A percentile compares a stretch with the other conserved stretches of the same genome.
Conservation (phyloP, 768 basidiomycete genomes). For the Rhizopogon vinicolor region DNA sequence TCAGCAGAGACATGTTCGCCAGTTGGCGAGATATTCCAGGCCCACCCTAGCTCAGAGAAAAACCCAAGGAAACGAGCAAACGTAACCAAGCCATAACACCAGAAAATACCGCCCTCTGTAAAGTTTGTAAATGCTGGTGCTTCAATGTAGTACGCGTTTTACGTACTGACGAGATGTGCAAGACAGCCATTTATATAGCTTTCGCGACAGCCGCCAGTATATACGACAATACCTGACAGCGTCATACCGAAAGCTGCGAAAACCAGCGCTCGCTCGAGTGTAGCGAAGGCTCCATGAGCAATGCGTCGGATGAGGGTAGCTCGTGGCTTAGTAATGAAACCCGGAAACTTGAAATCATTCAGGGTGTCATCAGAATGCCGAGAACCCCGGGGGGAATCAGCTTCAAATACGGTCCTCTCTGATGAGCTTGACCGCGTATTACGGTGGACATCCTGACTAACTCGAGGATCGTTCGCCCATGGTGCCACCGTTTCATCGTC, state of each 20-base stretch:
- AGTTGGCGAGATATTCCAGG: slow-evolving; percentile 78
- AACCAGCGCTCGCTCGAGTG: slow-evolving; percentile 60
- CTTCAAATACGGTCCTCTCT: slow-evolving; percentile 49
- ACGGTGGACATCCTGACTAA: slow-evolving; percentile 11
- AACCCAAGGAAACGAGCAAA: slow-evolving; percentile 96
- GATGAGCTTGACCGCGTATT: slow-evolving; percentile 43
- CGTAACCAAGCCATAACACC: slow-evolving; percentile 82
- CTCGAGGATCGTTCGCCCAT: slow-evolving; percentile 43
- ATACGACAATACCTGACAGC: slow-evolving; percentile 70
- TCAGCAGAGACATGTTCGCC: slow-evolving; percentile 57
- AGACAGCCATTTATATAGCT: slow-evolving; percentile 78
- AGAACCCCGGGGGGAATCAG: slow-evolving; percentile 33
- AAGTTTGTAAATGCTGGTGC: background rate
- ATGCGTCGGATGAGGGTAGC: slow-evolving; percentile 33
- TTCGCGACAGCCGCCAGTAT: slow-evolving; percentile 83
- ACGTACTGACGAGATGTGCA: slow-evolving; percentile 88
- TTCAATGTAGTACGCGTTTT: background rate
- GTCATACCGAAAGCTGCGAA: slow-evolving; percentile 66
- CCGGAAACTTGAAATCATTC: slow-evolving; percentile 31
- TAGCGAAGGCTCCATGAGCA: slow-evolving; percentile 45
- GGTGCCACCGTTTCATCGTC: slow-evolving; percentile 38
- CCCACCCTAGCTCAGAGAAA: slow-evolving; percentile 86
- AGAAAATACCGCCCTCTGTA: slow-evolving; percentile 87
- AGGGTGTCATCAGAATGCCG: slow-evolving; percentile 58
- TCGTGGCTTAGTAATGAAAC: slow-evolving; percentile 8